Conservation (phyloP, 108 stramenopile genomes). For the Cyclotella cryptica region DNA sequence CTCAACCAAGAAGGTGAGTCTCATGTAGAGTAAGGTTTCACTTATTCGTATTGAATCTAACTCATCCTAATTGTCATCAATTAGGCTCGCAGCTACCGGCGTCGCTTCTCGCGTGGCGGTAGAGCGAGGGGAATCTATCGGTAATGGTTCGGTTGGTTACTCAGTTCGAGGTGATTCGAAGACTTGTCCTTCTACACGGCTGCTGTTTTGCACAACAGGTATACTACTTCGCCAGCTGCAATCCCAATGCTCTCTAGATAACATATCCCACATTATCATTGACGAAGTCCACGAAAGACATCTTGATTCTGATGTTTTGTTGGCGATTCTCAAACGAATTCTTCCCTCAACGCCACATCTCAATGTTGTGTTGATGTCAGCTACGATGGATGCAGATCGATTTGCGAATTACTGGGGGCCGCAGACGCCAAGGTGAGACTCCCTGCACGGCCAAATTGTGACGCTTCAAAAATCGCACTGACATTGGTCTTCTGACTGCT, state of each 20-base stretch:
- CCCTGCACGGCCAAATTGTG: neutral
- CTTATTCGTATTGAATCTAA: neutral
- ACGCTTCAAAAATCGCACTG: neutral
- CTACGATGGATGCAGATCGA: constrained; percentile 94
- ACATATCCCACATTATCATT: constrained; percentile 91
- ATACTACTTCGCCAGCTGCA: constrained; percentile 96
- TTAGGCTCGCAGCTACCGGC: constrained; percentile 16
- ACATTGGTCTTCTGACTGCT: neutral
- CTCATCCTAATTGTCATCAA: neutral
- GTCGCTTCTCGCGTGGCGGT: constrained; percentile 93
- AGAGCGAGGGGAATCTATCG: constrained; percentile 87
- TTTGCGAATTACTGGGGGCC: constrained; percentile 83
- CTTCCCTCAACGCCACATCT: constrained; percentile 37
- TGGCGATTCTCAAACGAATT: constrained; percentile 61
- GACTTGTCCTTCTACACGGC: constrained; percentile 69
- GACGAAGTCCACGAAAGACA: constrained; percentile 98
- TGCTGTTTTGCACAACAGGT: constrained; percentile 97
- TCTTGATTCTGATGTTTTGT: constrained; percentile 73
- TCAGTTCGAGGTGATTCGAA: constrained; percentile 90
- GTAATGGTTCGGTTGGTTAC: constrained; percentile 88
- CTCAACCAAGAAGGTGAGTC: constrained; percentile 83
- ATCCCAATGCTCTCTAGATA: constrained; percentile 73
- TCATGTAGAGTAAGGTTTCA: neutral
- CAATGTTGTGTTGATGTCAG: constrained; percentile 63
- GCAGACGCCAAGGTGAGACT: constrained; percentile 53